Evolutionary conservation across 257 asterid genomes (phyloP).

Genomic region (Ocimum tenuiflorum): DNA sequence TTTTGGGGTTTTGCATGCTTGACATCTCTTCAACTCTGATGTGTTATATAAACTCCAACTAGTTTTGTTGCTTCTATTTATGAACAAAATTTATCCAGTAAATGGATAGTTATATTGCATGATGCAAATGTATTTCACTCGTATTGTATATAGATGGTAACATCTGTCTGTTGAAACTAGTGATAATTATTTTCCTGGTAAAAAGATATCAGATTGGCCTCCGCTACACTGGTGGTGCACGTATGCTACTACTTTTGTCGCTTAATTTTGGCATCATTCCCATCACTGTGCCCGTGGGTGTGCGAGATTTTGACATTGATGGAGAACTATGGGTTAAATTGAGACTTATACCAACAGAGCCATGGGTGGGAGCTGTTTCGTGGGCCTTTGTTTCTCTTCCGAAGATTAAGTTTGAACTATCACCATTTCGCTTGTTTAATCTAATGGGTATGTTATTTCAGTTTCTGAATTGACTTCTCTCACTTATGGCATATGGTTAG

Average conservation of each 20-base stretch:
- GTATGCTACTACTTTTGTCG: constrained; percentile 80
- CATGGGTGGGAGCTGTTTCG: constrained; percentile 99
- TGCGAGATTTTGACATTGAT: constrained; percentile 87
- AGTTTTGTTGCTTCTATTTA: neutral
- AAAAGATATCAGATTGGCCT: constrained; percentile 75
- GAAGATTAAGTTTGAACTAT: constrained; percentile 82
- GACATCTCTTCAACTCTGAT: neutral
- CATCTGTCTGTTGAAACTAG: neutral
- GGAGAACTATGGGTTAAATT: constrained; percentile 96
- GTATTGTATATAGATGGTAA: neutral
- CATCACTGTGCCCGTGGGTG: constrained; percentile 79
- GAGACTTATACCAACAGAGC: constrained; percentile 81
- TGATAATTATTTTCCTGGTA: constrained; percentile 18
- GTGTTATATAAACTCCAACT: neutral
- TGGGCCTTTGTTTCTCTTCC: constrained; percentile 99
- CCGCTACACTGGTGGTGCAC: constrained; percentile 74
- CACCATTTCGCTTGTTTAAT: constrained; percentile 93
- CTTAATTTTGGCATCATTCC: constrained; percentile 78
- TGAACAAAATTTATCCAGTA: constrained; percentile 2
- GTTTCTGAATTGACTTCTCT: constrained; percentile 1
- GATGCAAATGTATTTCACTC: neutral
- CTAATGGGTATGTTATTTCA: constrained; percentile 67
- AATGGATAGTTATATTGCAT: neutral
- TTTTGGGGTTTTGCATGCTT: neutral
- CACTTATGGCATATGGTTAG: constrained; percentile 12